Evolutionary conservation across 176 grass and related monocot species (phyloP).

Genomic region (Hsuehochloa calcarea): DNA sequence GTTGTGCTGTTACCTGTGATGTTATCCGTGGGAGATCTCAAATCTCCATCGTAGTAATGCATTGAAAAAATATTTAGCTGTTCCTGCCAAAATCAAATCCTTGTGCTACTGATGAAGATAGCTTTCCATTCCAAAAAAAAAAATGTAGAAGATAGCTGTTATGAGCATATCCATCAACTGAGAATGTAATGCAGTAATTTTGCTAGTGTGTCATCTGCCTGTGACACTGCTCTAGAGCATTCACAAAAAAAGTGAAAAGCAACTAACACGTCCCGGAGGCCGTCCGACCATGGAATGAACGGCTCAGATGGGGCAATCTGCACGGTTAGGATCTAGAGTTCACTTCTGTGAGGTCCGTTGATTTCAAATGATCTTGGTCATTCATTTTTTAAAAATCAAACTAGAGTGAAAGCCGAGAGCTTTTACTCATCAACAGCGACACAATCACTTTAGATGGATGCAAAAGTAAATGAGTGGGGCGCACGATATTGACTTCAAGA

Average conservation of each 20-base stretch:
- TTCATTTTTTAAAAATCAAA: background rate
- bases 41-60: background rate
- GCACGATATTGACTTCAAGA: too few relatives aligned
- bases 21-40: background rate
- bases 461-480: too few relatives aligned
- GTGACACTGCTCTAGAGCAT: background rate
- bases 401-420: too few relatives aligned
- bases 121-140: background rate
- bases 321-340: too few relatives aligned
- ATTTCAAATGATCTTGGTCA: background rate
- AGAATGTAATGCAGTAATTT: background rate
- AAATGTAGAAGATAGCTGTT: background rate
- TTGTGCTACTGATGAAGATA: background rate
- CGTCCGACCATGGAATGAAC: background rate
- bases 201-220: background rate
- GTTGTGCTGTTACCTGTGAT: slow-evolving; percentile 13
- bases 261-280: background rate
- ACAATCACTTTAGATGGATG: too few relatives aligned
- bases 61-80: background rate
- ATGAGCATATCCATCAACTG: background rate
- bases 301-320: background rate
- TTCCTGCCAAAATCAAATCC: background rate
- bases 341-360: too few relatives aligned
- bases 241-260: background rate
- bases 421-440: too few relatives aligned